Evolutionary conservation across 2,329 filamentous ascomycete genomes (phyloP).

Genomic region (Catunica adiposa): DNA sequence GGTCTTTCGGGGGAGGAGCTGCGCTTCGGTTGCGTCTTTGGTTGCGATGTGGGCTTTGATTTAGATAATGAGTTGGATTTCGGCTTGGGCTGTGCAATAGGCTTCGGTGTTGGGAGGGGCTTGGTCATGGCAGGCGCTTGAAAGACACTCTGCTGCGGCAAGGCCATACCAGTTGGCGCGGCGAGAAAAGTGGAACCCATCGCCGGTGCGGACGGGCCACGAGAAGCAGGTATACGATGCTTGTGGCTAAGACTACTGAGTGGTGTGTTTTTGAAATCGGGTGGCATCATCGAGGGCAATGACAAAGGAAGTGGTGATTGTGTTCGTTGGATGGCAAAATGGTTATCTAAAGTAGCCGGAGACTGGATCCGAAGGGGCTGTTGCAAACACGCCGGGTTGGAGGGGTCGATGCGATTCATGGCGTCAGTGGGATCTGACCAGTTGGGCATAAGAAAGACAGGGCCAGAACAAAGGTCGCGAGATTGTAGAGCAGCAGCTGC

Average conservation of each 20-base stretch:
- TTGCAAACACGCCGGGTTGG: conserved; percentile 9
- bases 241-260: conserved; percentile 19
- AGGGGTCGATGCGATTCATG: conserved; percentile 9
- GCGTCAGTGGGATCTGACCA: background rate
- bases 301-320: conserved; percentile 12
- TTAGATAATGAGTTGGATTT: background rate
- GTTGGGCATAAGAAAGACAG: background rate
- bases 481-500: background rate
- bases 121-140: background rate
- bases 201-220: conserved; percentile 9
- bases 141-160: conserved; percentile 8
- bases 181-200: conserved; percentile 5
- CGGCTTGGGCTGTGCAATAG: conserved; percentile 7
- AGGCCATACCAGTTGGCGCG: conserved; percentile 10
- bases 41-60: conserved; percentile 3
- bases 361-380: conserved; percentile 13
- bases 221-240: conserved; percentile 15
- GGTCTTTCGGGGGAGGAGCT: conserved; percentile 32
- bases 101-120: background rate
- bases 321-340: conserved; percentile 11
- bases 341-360: conserved; percentile 5
- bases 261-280: conserved; percentile 18
- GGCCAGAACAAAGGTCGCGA: background rate
- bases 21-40: conserved; percentile 17
- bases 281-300: conserved; percentile 11